A percentile compares a stretch with the other conserved stretches of the same genome.
Evolutionary conservation across 768 basidiomycete genomes (phyloP).

Genomic region (Cystobasidium ongulense): DNA sequence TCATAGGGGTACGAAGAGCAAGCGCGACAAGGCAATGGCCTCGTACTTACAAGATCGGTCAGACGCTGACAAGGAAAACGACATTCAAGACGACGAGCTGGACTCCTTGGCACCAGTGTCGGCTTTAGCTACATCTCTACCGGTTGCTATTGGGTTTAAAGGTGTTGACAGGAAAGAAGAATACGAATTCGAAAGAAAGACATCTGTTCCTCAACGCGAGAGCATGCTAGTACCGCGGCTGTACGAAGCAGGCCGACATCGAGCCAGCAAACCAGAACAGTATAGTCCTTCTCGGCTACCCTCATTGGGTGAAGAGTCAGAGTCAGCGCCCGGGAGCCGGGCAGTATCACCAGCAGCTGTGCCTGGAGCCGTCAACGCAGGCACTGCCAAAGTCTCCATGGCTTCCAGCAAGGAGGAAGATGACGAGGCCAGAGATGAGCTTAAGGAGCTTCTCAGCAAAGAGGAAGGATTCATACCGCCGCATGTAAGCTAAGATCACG

Average conservation of each 20-base stretch:
- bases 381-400: not conserved
- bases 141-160: not conserved
- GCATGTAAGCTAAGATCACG: not conserved
- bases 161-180: not conserved
- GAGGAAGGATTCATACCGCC: conserved; percentile 3
- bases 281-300: not conserved
- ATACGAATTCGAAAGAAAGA: conserved; percentile 19
- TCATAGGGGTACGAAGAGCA: not conserved
- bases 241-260: not conserved
- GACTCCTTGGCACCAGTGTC: conserved; percentile 10
- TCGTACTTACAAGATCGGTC: not conserved
- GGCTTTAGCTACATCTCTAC: conserved; percentile 9
- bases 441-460: not conserved
- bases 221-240: conserved; percentile 6
- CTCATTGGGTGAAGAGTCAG: not conserved
- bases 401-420: not conserved
- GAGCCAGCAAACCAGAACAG: not conserved
- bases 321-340: not conserved
- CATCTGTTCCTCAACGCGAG: conserved; percentile 7
- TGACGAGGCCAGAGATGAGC: not conserved
- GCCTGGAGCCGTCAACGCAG: not conserved
- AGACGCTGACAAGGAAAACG: not conserved
- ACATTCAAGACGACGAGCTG: conserved; percentile 11
- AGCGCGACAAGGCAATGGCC: not conserved
- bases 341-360: not conserved